Percentiles rank a stretch among this genome's conserved stretches.
These are phyloP conservation scores for Lenwebbia sp. DNA, from an alignment of 345 rosid species.

Conservation along the genomic window DNA sequence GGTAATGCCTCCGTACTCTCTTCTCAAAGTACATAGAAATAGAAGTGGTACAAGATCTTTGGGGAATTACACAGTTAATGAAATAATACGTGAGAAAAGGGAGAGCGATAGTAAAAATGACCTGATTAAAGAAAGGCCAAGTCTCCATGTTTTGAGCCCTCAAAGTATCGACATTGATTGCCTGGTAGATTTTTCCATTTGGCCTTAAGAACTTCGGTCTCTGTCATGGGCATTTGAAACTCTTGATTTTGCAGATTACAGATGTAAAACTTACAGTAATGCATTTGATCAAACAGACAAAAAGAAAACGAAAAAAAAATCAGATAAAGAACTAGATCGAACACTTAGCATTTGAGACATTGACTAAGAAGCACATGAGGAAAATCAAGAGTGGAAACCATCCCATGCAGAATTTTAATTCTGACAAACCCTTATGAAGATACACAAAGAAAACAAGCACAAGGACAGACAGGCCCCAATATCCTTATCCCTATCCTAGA, in stretches of 20 bases:
- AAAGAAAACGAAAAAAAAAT: not conserved
- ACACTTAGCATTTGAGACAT: not conserved
- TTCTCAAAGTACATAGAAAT: not conserved
- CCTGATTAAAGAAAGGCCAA: conserved; percentile 88
- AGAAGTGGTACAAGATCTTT: not conserved
- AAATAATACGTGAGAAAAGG: not conserved
- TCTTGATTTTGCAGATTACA: conserved; percentile 1
- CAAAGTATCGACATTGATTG: conserved; percentile 66
- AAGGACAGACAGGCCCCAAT: not conserved
- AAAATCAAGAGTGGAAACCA: not conserved
- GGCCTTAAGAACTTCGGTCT: conserved; percentile 83
- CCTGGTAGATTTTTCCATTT: conserved; percentile 51
- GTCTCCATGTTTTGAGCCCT: conserved; percentile 90
- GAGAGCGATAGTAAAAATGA: not conserved
- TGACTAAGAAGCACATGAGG: not conserved
- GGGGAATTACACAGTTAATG: not conserved
- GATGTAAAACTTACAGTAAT: not conserved
- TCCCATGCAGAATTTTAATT: not conserved
- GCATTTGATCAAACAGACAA: not conserved
- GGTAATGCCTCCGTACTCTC: not conserved
- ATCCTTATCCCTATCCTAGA: not conserved
- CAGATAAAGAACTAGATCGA: not conserved
- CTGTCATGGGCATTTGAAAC: conserved; percentile 22
- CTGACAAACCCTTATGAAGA: not conserved
- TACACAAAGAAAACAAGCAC: not conserved